phyloP scores from a whole-genome alignment of 179 eudicot genomes.

The Vitellaria paradoxa region DNA sequence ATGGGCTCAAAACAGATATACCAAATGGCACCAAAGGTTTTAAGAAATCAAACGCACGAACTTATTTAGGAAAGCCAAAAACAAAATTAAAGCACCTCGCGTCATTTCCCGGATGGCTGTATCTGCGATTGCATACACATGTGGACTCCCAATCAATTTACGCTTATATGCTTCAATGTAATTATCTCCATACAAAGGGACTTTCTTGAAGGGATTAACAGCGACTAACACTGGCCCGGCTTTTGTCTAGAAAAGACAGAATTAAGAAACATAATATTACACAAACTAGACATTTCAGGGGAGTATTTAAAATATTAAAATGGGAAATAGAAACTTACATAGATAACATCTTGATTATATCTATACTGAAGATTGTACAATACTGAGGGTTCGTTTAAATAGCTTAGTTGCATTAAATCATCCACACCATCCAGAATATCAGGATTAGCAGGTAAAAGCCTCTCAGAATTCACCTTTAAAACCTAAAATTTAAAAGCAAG shows the following conservation, averaged over 20 bases:
- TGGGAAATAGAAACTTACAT: constrained; percentile 49
- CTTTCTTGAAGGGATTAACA: constrained; percentile 89
- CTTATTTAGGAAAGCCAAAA: too few species aligned
- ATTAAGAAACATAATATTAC: constrained; percentile 5
- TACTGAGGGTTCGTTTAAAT: constrained; percentile 90
- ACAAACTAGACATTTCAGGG: background rate
- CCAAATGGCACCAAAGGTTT: too few species aligned
- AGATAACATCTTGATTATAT: constrained; percentile 77
- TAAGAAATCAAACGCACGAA: too few species aligned
- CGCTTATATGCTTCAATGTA: constrained; percentile 70
- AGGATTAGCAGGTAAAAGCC: constrained; percentile 85
- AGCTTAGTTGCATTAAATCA: constrained; percentile 98
- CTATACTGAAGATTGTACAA: constrained; percentile 88
- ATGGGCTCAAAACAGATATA: too few species aligned
- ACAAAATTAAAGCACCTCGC: constrained; percentile 52
- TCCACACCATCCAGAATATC: constrained; percentile 98
- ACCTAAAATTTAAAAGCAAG: constrained; percentile 48
- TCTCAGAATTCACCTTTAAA: constrained; percentile 64
- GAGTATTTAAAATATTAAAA: background rate
- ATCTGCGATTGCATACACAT: constrained; percentile 96
- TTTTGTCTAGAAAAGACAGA: constrained; percentile 58
- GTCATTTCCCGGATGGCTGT: constrained; percentile 91
- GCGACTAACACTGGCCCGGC: constrained; percentile 99
- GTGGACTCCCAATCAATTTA: constrained; percentile 74
- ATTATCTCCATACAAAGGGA: constrained; percentile 77